Conservation (phyloP, 2,329 filamentous ascomycete genomes). For the Tolypocladium tundrense region DNA sequence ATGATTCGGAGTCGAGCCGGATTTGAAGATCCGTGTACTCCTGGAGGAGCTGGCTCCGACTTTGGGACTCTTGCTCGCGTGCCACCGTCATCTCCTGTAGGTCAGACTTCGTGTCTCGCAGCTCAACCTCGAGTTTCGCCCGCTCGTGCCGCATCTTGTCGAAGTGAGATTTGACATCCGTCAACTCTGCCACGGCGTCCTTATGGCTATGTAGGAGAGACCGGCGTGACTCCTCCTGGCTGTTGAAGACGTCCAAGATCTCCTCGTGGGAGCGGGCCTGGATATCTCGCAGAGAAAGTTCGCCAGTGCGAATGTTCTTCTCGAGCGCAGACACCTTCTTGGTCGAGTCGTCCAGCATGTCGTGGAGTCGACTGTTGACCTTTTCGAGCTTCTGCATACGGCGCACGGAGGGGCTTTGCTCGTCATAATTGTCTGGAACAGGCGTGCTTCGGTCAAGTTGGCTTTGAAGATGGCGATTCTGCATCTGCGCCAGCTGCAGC, state of each 20-base stretch:
- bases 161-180: slow-evolving; percentile 76
- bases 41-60: slow-evolving; percentile 76
- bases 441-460: slow-evolving; percentile 66
- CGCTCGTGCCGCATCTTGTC: slow-evolving; percentile 80
- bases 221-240: slow-evolving; percentile 80
- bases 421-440: slow-evolving; percentile 54
- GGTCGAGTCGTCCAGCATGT: slow-evolving; percentile 86
- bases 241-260: slow-evolving; percentile 83
- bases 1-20: slow-evolving; percentile 78
- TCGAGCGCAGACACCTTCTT: slow-evolving; percentile 88
- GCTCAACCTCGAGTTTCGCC: slow-evolving; percentile 69
- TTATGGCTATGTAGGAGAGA: slow-evolving; percentile 78
- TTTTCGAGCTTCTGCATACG: slow-evolving; percentile 87
- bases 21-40: slow-evolving; percentile 94
- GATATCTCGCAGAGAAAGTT: slow-evolving; percentile 81
- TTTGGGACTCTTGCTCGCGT: slow-evolving; percentile 79
- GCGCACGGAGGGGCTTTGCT: slow-evolving; percentile 68
- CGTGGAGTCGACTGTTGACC: slow-evolving; percentile 83
- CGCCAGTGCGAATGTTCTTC: slow-evolving; percentile 74
- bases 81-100: slow-evolving; percentile 69
- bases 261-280: slow-evolving; percentile 93
- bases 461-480: slow-evolving; percentile 83
- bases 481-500: slow-evolving; percentile 88
- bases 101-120: slow-evolving; percentile 75
- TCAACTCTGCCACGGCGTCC: slow-evolving; percentile 71